A percentile compares a stretch with the other conserved stretches of the same genome.
phyloP scores from a whole-genome alignment of 441 rosid species.

The Pelargonium myrrhifolium region DNA sequence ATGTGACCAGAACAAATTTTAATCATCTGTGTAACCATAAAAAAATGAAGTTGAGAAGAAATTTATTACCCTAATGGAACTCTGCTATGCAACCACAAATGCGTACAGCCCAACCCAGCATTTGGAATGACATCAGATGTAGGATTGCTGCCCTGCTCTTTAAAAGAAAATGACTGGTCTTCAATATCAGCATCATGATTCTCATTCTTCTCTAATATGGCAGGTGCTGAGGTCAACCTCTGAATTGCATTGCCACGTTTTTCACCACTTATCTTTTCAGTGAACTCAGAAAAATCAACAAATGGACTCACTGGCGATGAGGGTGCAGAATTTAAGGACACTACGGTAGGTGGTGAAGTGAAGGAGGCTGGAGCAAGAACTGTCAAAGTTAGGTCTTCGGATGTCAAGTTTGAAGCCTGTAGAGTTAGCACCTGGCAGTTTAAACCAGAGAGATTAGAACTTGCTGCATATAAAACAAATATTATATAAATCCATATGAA shows the following conservation, averaged over 20 bases:
- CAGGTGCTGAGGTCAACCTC: slow-evolving; percentile 21
- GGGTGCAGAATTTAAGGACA: slow-evolving; percentile 81
- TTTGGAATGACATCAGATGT: slow-evolving; percentile 59
- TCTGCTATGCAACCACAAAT: slow-evolving; percentile 97
- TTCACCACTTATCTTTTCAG: slow-evolving; percentile 39
- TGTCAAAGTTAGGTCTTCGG: slow-evolving; percentile 82
- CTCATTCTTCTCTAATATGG: slow-evolving; percentile 30
- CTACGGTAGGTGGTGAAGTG: slow-evolving; percentile 74
- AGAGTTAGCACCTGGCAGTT: slow-evolving; percentile 76
- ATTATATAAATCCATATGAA: slow-evolving; percentile 14
- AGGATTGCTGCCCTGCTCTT: slow-evolving; percentile 38
- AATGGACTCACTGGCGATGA: slow-evolving; percentile 53
- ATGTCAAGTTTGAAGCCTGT: slow-evolving; percentile 89
- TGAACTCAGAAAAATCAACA: slow-evolving; percentile 51
- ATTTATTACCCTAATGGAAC: slow-evolving; percentile 85
- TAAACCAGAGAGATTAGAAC: slow-evolving; percentile 23
- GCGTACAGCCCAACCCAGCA: slow-evolving; percentile 65
- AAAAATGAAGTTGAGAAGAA: slow-evolving; percentile 16
- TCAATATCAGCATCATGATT: slow-evolving; percentile 37
- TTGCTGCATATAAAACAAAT: neutral
- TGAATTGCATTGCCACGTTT: slow-evolving; percentile 25
- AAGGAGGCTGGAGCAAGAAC: slow-evolving; percentile 94
- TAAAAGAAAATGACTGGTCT: slow-evolving; percentile 28
- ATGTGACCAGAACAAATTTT: slow-evolving; percentile 21
- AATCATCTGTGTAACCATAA: slow-evolving; percentile 15